Conservation (phyloP, 2,329 filamentous ascomycete species). For the Lecanosticta acicola region DNA sequence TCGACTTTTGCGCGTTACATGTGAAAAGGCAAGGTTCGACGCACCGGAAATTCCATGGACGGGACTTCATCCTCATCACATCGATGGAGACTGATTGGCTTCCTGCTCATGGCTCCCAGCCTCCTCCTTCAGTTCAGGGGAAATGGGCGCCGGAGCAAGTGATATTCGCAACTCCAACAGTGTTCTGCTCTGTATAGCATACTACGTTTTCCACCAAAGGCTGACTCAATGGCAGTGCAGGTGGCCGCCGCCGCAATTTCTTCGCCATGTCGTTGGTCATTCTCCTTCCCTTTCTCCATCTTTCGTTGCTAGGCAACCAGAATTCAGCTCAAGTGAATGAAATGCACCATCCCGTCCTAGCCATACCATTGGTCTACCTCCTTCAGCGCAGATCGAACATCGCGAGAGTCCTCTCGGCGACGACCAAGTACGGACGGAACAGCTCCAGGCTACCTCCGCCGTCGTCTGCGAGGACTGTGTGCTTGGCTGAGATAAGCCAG, state of each 20-base stretch:
- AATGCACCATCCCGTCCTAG: not conserved
- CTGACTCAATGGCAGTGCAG: not conserved
- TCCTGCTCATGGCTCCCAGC: not conserved
- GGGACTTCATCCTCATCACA: not conserved
- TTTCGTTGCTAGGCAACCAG: slow-evolving; percentile 6
- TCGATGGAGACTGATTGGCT: not conserved
- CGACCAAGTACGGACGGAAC: not conserved
- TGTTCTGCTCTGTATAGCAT: slow-evolving; percentile 2
- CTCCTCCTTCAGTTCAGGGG: not conserved
- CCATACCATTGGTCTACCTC: slow-evolving; percentile 1
- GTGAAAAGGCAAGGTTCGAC: not conserved
- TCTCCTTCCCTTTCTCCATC: not conserved
- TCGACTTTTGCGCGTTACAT: slow-evolving; percentile 3
- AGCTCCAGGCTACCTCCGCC: not conserved
- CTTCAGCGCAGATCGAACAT: not conserved
- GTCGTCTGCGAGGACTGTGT: slow-evolving; percentile 1
- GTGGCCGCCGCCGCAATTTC: slow-evolving; percentile 1
- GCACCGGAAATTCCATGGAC: not conserved
- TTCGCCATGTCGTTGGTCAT: not conserved
- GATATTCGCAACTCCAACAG: not conserved
- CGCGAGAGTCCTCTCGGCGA: not conserved
- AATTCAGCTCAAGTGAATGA: slow-evolving; percentile 2
- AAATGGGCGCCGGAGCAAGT: not conserved
- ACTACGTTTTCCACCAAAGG: not conserved
- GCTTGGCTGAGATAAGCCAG: not conserved